Conservation (phyloP, 306 rosid species). For the Fragaria nilgerrensis region DNA sequence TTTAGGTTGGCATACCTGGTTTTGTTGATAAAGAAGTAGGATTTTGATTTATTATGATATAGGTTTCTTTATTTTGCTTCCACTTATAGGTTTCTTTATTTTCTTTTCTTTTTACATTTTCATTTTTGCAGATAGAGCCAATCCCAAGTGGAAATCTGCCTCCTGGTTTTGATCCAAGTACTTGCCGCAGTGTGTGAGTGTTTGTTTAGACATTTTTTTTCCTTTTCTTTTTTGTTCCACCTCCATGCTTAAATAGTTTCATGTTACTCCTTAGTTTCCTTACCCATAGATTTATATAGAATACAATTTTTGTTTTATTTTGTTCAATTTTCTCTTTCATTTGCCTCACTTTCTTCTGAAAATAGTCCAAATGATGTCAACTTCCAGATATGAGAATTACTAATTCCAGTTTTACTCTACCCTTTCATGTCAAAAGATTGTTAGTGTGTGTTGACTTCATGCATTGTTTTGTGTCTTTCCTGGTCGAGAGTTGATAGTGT, state of each 20-base stretch:
- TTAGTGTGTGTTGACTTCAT: neutral
- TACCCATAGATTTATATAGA: neutral
- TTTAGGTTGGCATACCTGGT: conserved; percentile 21
- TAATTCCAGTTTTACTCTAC: neutral
- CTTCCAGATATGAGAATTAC: neutral
- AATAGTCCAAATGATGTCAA: neutral
- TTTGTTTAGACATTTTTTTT: conserved; percentile 49
- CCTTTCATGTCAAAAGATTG: neutral
- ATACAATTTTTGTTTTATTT: neutral
- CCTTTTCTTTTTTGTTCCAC: conserved; percentile 20
- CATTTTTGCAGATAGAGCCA: conserved; percentile 98
- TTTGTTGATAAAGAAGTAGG: conserved; percentile 28
- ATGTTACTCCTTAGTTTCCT: neutral
- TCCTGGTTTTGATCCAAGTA: conserved; percentile 99
- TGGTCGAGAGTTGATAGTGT: conserved; percentile 13
- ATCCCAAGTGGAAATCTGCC: conserved; percentile 99
- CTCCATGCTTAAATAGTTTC: conserved; percentile 16
- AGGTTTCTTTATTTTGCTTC: conserved; percentile 26
- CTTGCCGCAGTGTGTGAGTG: conserved; percentile 99
- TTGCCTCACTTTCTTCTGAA: neutral
- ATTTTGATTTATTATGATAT: conserved; percentile 25
- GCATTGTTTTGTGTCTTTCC: conserved; percentile 12
- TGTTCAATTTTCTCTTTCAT: neutral
- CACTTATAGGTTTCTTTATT: conserved; percentile 18
- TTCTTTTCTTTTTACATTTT: conserved; percentile 47